phyloP scores from a whole-genome alignment of 2,329 filamentous ascomycete genomes.

The Hypoxylon sp. region DNA sequence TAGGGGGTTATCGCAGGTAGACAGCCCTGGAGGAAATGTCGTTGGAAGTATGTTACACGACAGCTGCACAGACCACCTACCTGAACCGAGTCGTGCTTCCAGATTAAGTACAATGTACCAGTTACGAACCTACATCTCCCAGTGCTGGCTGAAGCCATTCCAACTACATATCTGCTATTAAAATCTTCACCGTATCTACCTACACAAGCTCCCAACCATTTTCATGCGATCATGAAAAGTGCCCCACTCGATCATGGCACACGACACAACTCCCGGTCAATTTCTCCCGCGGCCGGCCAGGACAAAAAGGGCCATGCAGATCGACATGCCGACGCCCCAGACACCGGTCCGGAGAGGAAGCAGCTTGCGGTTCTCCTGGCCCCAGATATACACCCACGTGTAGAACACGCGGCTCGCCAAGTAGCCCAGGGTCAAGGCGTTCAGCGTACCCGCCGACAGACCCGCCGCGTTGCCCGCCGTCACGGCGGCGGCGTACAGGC shows the following conservation, averaged over 20 bases:
- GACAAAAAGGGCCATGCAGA: constrained; percentile 45
- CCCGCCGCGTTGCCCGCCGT: constrained; percentile 48
- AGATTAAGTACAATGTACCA: too few relatives aligned
- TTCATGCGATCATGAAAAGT: too few relatives aligned
- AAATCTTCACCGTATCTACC: too few relatives aligned
- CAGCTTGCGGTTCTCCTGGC: constrained; percentile 44
- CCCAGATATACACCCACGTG: constrained; percentile 49
- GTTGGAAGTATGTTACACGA: neutral
- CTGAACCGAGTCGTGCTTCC: too few relatives aligned
- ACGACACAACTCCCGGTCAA: neutral
- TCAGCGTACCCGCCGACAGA: constrained; percentile 40
- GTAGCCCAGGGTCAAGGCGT: constrained; percentile 44
- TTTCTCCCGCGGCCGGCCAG: constrained; percentile 39
- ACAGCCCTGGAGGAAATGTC: too few relatives aligned
- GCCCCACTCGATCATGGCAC: neutral
- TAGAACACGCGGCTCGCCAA: constrained; percentile 46
- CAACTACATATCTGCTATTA: neutral
- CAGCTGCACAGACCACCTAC: neutral
- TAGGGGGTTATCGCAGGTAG: too few relatives aligned
- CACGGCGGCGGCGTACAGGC: constrained; percentile 49
- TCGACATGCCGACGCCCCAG: constrained; percentile 42
- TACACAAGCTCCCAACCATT: neutral
- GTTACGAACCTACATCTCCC: too few relatives aligned
- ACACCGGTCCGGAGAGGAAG: constrained; percentile 41
- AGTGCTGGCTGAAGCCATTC: neutral